Base-by-base conservation (phyloP, 805 yeast genomes). In the Nakazawaea ishiwadae region DNA sequence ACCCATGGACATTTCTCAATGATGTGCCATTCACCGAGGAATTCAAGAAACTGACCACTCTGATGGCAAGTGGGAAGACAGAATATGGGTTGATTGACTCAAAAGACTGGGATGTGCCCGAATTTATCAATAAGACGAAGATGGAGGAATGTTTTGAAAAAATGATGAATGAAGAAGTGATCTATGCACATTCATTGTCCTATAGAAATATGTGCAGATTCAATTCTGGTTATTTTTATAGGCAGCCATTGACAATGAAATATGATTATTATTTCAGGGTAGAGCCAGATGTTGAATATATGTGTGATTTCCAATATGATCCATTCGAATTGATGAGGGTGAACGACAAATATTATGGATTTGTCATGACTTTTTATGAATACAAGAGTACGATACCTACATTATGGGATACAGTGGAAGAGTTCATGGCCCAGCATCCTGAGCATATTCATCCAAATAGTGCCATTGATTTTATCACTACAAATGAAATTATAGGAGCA, bases 121-220 rank as follows among this genome's bases (percentile, higher is more conserved):
- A 58, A 2, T 74, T 75, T 66, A 81, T 91, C 48, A 82, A 91
- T 56, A 60, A 70, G 48, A 75, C 76, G 5, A 65, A 51, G 31
- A 73, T 78, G 54, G 67, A 74, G 17, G 67, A 69, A 46, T 61
- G 70, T 24, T 51, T 81, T 45, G 58, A 63, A 12, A 57, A 72
- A 1, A 63, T 73, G 66, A 60, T 58, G 14, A 66, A 67, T 12
- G 58, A 68, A 9, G 68, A 71, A 3, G 75, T 84, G 6, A 61
- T 83, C 1, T 84, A 84, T 56, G 91, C 88, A 1, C 73, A 65
- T 23, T 76, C 84, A 1, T 59, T 65, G 48, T 78, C 87, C 1
- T 84, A 84, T 55, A 75, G 97, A 56, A 90, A 91, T 60, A 93
- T 93, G 98, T 93, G 98, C 61, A 74, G 96, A 29, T 91, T 84